Evolutionary conservation across 306 rosid species (phyloP).

Genomic region (Cicer chorassanicum): DNA sequence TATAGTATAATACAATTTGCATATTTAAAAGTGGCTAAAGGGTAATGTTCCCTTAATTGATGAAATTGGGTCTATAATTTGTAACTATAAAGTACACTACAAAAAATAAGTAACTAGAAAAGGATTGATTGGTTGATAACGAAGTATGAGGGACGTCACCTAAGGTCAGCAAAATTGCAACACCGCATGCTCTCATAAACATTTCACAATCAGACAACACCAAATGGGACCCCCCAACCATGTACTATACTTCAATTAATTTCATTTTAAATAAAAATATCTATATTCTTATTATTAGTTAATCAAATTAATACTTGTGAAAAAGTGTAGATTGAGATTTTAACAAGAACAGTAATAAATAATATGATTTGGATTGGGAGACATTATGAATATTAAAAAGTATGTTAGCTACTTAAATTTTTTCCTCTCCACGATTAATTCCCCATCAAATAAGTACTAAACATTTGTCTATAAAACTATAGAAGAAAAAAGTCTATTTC

Average conservation of each 20-base stretch:
- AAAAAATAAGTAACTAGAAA: constrained; percentile 19
- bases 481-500: no score
- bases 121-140: constrained; percentile 41
- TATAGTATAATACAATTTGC: neutral
- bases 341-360: no score
- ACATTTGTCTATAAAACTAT: no score
- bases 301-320: neutral
- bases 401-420: no score
- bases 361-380: no score
- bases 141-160: constrained; percentile 18
- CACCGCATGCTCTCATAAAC: constrained; percentile 19
- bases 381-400: no score
- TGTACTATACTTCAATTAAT: neutral
- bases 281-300: neutral
- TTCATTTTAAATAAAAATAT: neutral
- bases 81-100: neutral
- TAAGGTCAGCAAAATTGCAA: constrained; percentile 37
- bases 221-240: constrained; percentile 23
- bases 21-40: neutral
- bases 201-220: constrained; percentile 15
- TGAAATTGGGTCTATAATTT: neutral
- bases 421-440: no score
- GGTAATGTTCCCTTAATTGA: neutral
- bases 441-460: no score
- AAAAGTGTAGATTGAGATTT: no score